Evolutionary conservation across 805 yeast genomes (phyloP).

Genomic region (Clavispora asparagi): DNA sequence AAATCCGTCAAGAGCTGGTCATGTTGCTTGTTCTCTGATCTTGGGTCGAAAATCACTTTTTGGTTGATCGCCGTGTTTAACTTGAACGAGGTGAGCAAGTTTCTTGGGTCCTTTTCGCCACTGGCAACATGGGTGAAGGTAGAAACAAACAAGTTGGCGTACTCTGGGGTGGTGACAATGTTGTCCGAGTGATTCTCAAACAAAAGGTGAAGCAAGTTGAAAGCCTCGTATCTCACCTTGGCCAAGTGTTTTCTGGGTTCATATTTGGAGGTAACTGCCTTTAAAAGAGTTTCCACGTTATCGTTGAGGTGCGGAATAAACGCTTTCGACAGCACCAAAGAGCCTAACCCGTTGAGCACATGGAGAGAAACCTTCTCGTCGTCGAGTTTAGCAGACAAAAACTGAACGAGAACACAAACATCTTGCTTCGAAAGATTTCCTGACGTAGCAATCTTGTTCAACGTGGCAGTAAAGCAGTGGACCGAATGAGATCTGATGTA

Average conservation of each 20-base stretch:
- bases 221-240: slow-evolving; percentile 54
- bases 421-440: slow-evolving; percentile 38
- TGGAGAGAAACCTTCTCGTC: slow-evolving; percentile 54
- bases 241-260: slow-evolving; percentile 58
- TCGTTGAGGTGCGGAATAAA: slow-evolving; percentile 29
- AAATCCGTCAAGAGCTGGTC: slow-evolving; percentile 52
- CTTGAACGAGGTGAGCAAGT: slow-evolving; percentile 65
- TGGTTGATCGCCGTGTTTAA: slow-evolving; percentile 46
- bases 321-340: slow-evolving; percentile 48
- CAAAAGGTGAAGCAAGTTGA: slow-evolving; percentile 41
- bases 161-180: slow-evolving; percentile 10
- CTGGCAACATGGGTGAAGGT: slow-evolving; percentile 64
- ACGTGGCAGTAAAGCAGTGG: slow-evolving; percentile 34
- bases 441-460: slow-evolving; percentile 21
- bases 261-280: slow-evolving; percentile 26
- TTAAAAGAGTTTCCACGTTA: slow-evolving; percentile 34
- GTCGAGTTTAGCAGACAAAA: slow-evolving; percentile 60
- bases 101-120: slow-evolving; percentile 94
- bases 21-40: slow-evolving; percentile 25
- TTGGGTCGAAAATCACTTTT: slow-evolving; percentile 25
- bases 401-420: slow-evolving; percentile 46
- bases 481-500: slow-evolving; percentile 44
- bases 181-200: slow-evolving; percentile 22
- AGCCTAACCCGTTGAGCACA: slow-evolving; percentile 48
- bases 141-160: slow-evolving; percentile 42